Percentiles rank a stretch among this genome's conserved stretches.
phyloP scores from a whole-genome alignment of 345 rosid genomes.

The Corchorus olitorius region DNA sequence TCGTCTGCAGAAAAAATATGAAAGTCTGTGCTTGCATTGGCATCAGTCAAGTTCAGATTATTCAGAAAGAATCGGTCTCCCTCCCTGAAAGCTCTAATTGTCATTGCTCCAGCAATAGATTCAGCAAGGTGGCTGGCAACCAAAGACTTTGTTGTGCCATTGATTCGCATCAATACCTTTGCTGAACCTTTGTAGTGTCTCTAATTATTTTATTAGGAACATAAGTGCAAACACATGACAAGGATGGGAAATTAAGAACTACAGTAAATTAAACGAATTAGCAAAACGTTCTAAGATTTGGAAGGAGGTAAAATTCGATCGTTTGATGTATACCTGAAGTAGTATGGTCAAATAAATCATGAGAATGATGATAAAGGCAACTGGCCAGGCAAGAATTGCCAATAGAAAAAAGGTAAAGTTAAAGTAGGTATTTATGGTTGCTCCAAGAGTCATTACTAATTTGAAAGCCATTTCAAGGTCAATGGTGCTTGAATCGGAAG shows the following conservation, averaged over 20 bases:
- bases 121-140: slow-evolving; percentile 31
- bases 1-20: too few species aligned
- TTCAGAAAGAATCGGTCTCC: slow-evolving; percentile 58
- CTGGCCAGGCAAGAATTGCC: too few species aligned
- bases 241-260: not conserved
- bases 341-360: slow-evolving; percentile 42
- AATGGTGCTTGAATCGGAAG: slow-evolving; percentile 50
- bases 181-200: slow-evolving; percentile 56
- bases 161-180: slow-evolving; percentile 30
- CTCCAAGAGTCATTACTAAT: slow-evolving; percentile 29
- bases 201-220: slow-evolving; percentile 29
- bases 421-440: slow-evolving; percentile 50
- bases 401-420: slow-evolving; percentile 27
- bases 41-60: slow-evolving; percentile 37
- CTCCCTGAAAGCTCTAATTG: slow-evolving; percentile 60
- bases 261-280: not conserved
- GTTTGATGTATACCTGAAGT: slow-evolving; percentile 36
- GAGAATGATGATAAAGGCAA: slow-evolving; percentile 37
- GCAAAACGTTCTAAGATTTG: not conserved
- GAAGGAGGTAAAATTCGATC: not conserved
- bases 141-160: too few species aligned
- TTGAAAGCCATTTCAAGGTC: slow-evolving; percentile 46
- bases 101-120: slow-evolving; percentile 58
- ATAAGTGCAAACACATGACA: not conserved
- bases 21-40: too few species aligned